These are phyloP conservation scores for Leptosphaerulina australis DNA, from an alignment of 2,329 filamentous ascomycete genomes.

Conservation along the genomic window DNA sequence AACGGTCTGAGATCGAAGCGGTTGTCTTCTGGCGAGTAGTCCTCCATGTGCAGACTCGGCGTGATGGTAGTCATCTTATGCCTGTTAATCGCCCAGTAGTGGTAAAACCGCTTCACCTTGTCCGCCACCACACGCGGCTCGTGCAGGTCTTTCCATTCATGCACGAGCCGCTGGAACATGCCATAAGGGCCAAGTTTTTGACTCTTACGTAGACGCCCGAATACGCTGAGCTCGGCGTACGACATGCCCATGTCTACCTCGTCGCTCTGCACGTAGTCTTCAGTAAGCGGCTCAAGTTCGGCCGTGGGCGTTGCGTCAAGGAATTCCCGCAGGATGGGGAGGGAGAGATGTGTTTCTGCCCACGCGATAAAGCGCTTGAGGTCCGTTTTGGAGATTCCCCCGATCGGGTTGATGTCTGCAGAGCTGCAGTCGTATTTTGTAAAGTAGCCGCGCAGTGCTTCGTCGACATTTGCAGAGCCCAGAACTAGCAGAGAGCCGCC, in stretches of 20 bases:
- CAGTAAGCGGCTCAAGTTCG: slow-evolving; percentile 67
- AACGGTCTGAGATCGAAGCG: slow-evolving; percentile 57
- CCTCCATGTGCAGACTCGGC: slow-evolving; percentile 46
- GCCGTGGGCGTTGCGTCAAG: slow-evolving; percentile 57
- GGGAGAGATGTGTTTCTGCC: slow-evolving; percentile 56
- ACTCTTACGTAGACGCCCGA: slow-evolving; percentile 62
- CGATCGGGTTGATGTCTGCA: slow-evolving; percentile 64
- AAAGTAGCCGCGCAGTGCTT: slow-evolving; percentile 59
- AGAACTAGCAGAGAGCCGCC: slow-evolving; percentile 68
- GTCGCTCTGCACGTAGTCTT: slow-evolving; percentile 64
- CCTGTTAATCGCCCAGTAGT: slow-evolving; percentile 46
- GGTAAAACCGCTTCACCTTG: slow-evolving; percentile 54
- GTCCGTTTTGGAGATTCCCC: slow-evolving; percentile 67
- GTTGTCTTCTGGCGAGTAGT: slow-evolving; percentile 64
- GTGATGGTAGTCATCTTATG: slow-evolving; percentile 40
- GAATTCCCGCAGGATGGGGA: slow-evolving; percentile 71
- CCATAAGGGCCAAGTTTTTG: slow-evolving; percentile 56
- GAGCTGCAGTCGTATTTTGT: slow-evolving; percentile 72
- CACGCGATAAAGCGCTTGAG: slow-evolving; percentile 74
- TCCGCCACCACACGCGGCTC: slow-evolving; percentile 52
- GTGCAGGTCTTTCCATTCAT: slow-evolving; percentile 55
- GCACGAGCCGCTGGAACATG: slow-evolving; percentile 60
- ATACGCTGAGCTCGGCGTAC: slow-evolving; percentile 60
- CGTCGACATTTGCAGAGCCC: slow-evolving; percentile 67
- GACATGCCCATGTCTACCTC: slow-evolving; percentile 60